Conservation (phyloP, 148 eudicot genomes). For the Heliamphora exappendiculata region DNA sequence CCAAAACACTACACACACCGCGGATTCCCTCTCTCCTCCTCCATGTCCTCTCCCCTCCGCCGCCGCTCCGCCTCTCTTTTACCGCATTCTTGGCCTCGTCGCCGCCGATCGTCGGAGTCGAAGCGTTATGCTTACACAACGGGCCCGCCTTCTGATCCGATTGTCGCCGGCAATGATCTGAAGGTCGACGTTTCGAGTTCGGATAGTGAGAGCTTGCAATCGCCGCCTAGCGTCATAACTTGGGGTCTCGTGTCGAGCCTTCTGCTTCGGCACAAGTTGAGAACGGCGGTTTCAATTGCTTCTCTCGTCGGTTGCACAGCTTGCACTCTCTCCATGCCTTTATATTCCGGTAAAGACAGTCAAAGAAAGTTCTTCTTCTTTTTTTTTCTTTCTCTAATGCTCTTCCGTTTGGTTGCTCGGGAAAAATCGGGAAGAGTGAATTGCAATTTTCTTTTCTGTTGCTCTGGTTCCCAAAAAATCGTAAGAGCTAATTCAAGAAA, state of each 20-base stretch:
- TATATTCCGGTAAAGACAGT: constrained; percentile 44
- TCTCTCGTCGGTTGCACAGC: constrained; percentile 58
- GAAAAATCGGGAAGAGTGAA: background rate
- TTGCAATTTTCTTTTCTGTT: background rate
- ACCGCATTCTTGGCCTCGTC: constrained; percentile 4
- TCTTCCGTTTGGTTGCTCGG: background rate
- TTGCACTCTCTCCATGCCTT: constrained; percentile 82
- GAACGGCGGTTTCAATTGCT: constrained; percentile 35
- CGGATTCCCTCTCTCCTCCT: constrained; percentile 18
- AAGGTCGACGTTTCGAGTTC: constrained; percentile 18
- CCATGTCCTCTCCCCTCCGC: constrained; percentile 11
- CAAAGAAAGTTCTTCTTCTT: background rate
- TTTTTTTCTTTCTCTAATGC: too few relatives aligned
- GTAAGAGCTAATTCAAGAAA: background rate
- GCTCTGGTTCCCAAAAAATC: background rate
- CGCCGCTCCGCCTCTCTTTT: constrained; percentile 14
- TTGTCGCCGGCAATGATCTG: constrained; percentile 33
- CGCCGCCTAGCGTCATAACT: constrained; percentile 41
- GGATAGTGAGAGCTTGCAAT: constrained; percentile 13
- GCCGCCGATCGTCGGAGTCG: background rate
- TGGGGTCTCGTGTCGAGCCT: constrained; percentile 65
- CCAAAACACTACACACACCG: background rate
- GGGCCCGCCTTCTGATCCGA: constrained; percentile 66
- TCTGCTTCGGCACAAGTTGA: constrained; percentile 46
- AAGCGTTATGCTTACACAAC: constrained; percentile 42